Evolutionary conservation across 2,329 filamentous ascomycete genomes (phyloP).

Genomic region (Diplodia scrobiculata): DNA sequence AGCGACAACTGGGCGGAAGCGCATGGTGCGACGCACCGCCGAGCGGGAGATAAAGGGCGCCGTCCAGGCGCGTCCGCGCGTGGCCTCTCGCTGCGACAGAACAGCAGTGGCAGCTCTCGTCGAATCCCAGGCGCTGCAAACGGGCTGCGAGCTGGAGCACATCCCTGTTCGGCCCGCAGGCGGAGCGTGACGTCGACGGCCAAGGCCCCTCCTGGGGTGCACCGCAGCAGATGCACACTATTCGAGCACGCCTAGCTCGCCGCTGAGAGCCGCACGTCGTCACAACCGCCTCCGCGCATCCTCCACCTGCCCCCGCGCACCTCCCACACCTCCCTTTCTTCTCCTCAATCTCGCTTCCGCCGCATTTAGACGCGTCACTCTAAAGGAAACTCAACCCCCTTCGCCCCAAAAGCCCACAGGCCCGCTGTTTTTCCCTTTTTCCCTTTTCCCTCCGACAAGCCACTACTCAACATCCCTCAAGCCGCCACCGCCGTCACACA

Average conservation of each 20-base stretch:
- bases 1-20: neutral
- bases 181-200: slow-evolving; percentile 17
- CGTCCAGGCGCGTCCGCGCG: slow-evolving; percentile 8
- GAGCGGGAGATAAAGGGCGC: slow-evolving; percentile 11
- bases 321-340: slow-evolving; percentile 6
- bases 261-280: slow-evolving; percentile 19
- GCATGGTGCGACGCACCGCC: slow-evolving; percentile 12
- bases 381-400: slow-evolving; percentile 4
- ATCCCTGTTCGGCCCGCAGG: slow-evolving; percentile 23
- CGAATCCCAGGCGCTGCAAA: slow-evolving; percentile 5
- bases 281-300: neutral
- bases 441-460: slow-evolving; percentile 5
- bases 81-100: slow-evolving; percentile 2
- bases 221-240: slow-evolving; percentile 8
- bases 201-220: slow-evolving; percentile 8
- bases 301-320: neutral
- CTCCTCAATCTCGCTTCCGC: slow-evolving; percentile 26
- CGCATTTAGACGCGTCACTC: slow-evolving; percentile 26
- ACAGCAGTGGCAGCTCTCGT: neutral
- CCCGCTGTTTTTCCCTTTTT: slow-evolving; percentile 23
- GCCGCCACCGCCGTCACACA: slow-evolving; percentile 8
- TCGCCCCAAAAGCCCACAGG: slow-evolving; percentile 14
- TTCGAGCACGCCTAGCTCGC: slow-evolving; percentile 9
- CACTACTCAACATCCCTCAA: neutral
- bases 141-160: neutral